Conservation (phyloP, 345 rosid genomes). For the Sonneratia caseolaris region DNA sequence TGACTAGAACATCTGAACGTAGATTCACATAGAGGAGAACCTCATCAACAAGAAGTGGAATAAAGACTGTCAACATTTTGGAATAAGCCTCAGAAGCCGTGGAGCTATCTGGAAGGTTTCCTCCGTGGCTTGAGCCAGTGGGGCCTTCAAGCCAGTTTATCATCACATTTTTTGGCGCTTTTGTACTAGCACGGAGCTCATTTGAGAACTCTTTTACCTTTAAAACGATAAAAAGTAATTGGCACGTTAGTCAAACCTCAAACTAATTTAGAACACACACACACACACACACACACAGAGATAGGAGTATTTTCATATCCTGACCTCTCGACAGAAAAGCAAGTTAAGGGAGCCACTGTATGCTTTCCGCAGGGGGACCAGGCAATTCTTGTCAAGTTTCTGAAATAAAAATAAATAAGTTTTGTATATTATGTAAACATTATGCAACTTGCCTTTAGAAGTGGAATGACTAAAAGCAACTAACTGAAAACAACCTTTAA, state of each 20-base stretch:
- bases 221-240: conserved; percentile 4
- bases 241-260: neutral
- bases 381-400: conserved; percentile 89
- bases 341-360: conserved; percentile 92
- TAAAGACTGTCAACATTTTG: conserved; percentile 85
- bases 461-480: neutral
- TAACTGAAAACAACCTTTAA: conserved; percentile 47
- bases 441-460: neutral
- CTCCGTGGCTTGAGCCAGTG: conserved; percentile 66
- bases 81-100: conserved; percentile 95
- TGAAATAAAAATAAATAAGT: conserved; percentile 19
- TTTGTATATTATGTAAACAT: neutral
- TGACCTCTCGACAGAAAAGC: conserved; percentile 97
- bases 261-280: neutral
- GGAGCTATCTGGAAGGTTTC: conserved; percentile 61
- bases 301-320: conserved; percentile 13
- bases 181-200: conserved; percentile 98
- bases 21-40: conserved; percentile 18
- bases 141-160: conserved; percentile 86
- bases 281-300: neutral
- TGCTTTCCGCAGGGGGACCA: conserved; percentile 88
- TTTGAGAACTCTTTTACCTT: conserved; percentile 98
- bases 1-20: neutral
- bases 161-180: conserved; percentile 80
- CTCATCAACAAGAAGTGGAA: conserved; percentile 98